Conservation (phyloP, 352 stramenopile species). For the Proteromonas lacertae region DNA sequence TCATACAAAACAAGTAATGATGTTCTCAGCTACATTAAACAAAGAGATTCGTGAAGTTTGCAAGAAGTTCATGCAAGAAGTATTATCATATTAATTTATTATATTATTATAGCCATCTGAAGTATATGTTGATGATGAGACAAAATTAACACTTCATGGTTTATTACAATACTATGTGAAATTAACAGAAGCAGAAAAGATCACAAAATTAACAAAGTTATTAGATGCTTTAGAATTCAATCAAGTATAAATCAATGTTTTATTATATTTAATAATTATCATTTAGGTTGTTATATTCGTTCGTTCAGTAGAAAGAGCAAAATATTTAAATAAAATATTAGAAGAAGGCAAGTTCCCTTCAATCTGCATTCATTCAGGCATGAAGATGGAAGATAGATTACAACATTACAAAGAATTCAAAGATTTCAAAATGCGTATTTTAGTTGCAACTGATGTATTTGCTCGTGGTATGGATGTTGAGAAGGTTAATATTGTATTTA, state of each 20-base stretch:
- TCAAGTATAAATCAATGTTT: constrained; percentile 82
- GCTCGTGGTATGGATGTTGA: constrained; percentile 99
- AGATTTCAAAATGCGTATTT: constrained; percentile 94
- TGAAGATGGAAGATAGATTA: constrained; percentile 88
- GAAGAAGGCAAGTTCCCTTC: constrained; percentile 98
- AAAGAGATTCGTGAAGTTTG: constrained; percentile 95
- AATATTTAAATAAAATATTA: constrained; percentile 67
- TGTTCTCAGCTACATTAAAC: constrained; percentile 93
- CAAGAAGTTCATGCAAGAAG: constrained; percentile 90
- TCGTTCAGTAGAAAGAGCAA: constrained; percentile 18
- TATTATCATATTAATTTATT: background rate
- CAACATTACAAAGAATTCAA: constrained; percentile 97
- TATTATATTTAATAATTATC: constrained; percentile 13
- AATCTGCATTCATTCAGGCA: constrained; percentile 89
- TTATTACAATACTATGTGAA: constrained; percentile 99
- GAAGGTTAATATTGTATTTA: constrained; percentile 99
- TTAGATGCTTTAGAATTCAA: constrained; percentile 98
- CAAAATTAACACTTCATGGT: constrained; percentile 94
- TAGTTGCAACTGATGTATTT: constrained; percentile 97
- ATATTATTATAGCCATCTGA: constrained; percentile 51
- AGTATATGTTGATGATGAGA: constrained; percentile 98
- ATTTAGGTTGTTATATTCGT: constrained; percentile 13
- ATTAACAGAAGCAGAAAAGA: constrained; percentile 86
- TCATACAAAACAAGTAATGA: constrained; percentile 94
- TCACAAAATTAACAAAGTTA: constrained; percentile 89